These are phyloP conservation scores for Xylariaceae sp. DNA, from an alignment of 2,329 filamentous ascomycete genomes.

Conservation along the genomic window DNA sequence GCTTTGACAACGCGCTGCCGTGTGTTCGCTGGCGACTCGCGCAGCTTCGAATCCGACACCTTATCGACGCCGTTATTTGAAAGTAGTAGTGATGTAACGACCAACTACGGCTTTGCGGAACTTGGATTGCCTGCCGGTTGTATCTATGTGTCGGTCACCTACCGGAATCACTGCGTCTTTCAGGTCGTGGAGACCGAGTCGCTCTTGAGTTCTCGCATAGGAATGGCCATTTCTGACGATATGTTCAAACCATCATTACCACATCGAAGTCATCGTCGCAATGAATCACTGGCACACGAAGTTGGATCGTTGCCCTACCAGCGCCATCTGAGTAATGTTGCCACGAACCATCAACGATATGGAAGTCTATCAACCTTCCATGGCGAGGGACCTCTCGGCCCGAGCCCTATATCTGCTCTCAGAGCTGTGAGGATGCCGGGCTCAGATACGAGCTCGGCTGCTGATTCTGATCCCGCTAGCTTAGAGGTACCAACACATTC, in stretches of 20 bases:
- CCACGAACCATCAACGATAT: conserved; percentile 72
- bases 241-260: conserved; percentile 76
- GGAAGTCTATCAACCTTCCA: conserved; percentile 88
- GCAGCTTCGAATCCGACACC: conserved; percentile 57
- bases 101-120: conserved; percentile 74
- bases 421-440: conserved; percentile 60
- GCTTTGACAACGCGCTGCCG: conserved; percentile 74
- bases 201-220: conserved; percentile 80
- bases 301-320: conserved; percentile 71
- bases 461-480: conserved; percentile 45
- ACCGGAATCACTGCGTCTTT: conserved; percentile 86
- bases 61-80: conserved; percentile 67
- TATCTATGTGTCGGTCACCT: conserved; percentile 74
- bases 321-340: conserved; percentile 42
- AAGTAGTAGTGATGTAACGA: conserved; percentile 57
- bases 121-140: conserved; percentile 83
- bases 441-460: conserved; percentile 57
- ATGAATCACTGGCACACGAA: conserved; percentile 41
- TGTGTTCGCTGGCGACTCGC: conserved; percentile 58
- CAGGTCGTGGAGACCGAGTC: conserved; percentile 87
- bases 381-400: conserved; percentile 68
- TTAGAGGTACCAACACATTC: conserved; percentile 46
- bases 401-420: conserved; percentile 80
- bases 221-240: conserved; percentile 79
- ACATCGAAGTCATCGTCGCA: conserved; percentile 43